These are phyloP conservation scores for Blastocrithidia nonstop DNA, from an alignment of 208 protist genomes.

Conservation along the genomic window DNA sequence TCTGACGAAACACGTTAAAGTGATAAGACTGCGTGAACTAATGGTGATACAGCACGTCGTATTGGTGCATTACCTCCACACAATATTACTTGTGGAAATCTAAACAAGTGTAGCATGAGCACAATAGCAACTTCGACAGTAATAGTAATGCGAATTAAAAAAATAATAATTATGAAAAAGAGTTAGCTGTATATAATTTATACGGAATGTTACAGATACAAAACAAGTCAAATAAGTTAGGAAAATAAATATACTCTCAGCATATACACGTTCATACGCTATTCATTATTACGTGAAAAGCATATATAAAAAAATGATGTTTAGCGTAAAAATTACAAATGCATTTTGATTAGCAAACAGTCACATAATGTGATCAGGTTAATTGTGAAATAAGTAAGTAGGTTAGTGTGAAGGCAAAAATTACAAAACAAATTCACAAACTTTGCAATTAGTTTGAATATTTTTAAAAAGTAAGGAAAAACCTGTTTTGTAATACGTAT, in stretches of 20 bases:
- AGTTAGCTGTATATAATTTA: too few relatives aligned
- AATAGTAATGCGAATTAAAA: too few relatives aligned
- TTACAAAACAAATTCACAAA: neutral
- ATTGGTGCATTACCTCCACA: too few relatives aligned
- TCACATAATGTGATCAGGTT: neutral
- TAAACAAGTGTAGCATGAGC: too few relatives aligned
- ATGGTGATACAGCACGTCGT: too few relatives aligned
- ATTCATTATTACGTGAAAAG: too few relatives aligned
- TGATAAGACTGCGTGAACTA: neutral
- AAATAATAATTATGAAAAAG: too few relatives aligned
- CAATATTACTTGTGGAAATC: too few relatives aligned
- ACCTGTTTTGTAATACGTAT: too few relatives aligned
- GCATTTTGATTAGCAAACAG: neutral
- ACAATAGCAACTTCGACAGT: too few relatives aligned
- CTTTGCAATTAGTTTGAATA: neutral
- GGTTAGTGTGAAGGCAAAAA: neutral
- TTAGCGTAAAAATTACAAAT: too few relatives aligned
- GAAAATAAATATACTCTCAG: neutral
- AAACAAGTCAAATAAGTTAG: neutral
- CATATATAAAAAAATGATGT: too few relatives aligned
- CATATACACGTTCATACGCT: neutral
- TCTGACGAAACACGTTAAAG: conserved; percentile 23
- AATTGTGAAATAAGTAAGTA: neutral
- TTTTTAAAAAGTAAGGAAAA: neutral
- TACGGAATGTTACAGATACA: neutral